Evolutionary conservation across 805 yeast species (phyloP), one percentile per base, ranked within the genome.

Genomic region (Starmerella potacharoeniae): DNA sequence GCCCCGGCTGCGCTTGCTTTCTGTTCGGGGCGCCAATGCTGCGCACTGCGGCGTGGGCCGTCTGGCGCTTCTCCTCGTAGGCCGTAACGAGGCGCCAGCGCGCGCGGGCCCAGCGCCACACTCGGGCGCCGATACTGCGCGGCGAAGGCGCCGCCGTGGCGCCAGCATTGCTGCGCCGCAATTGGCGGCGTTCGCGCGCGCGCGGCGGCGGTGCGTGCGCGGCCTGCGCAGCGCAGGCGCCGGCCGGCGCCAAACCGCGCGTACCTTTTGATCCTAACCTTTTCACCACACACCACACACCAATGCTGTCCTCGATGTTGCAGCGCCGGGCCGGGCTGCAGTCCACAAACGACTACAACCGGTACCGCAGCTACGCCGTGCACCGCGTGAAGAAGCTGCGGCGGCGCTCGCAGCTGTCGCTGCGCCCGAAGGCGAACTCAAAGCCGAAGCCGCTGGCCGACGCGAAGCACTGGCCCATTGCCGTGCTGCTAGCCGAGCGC

Each of bases 401-500:
- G 64, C 82, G 78, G 9, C 79, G 78, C 36, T 74, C 85, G 54
- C 74, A 75, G 53, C 71, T 90, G 57, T 78, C 82, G 54, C 79
- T 82, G 33, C 78, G 76, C 64, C 85, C 86, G 65, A 79, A 93
- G 29, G 82, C 78, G 66, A 47, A 36, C 36, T 49, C 57, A 44
- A 73, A 77, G 60, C 74, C 74, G 5, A 68, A 77, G 37, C 68
- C 70, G 34, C 74, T 85, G 31, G 49, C n/a, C 14, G 63, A 69
- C 0, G 66, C 68, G 11, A 71, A 76, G 58, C 79, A 71, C 64
- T 91, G 83, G 36, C 73, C 75, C 41, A 69, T 88, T 30, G 68
- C 80, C n/a, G 71, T 89, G 29, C 72, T 80, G 55, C 49, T 36
- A 14, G 81, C 84, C 1, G 97, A 93, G 68, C 77, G 96, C 65